These are phyloP conservation scores for Ascochyta koolunga DNA, from an alignment of 2,329 filamentous ascomycete genomes.

Conservation along the genomic window DNA sequence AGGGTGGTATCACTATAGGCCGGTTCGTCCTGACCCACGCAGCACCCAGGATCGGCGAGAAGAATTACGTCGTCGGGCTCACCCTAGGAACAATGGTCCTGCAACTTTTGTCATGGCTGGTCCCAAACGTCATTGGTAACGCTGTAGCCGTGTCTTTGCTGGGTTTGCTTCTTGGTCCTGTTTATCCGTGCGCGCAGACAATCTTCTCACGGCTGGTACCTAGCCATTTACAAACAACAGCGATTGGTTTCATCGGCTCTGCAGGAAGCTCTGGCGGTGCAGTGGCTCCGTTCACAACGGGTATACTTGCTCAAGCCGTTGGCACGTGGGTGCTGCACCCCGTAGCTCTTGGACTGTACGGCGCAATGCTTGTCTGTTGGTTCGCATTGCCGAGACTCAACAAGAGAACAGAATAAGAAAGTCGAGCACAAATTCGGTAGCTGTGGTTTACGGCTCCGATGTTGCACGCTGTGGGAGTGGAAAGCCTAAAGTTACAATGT, in stretches of 20 bases:
- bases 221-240: conserved; percentile 64
- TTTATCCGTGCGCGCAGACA: conserved; percentile 75
- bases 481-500: background rate
- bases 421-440: background rate
- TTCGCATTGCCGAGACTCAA: conserved; percentile 60
- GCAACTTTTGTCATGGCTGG: conserved; percentile 77
- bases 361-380: conserved; percentile 70
- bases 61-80: conserved; percentile 68
- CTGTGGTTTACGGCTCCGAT: background rate
- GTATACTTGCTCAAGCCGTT: conserved; percentile 65
- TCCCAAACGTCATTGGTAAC: conserved; percentile 69
- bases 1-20: conserved; percentile 77
- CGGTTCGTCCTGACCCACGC: conserved; percentile 73
- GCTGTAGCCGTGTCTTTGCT: conserved; percentile 63
- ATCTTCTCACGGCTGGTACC: conserved; percentile 68
- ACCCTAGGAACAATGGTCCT: conserved; percentile 68
- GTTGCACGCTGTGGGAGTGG: background rate
- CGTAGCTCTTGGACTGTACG: conserved; percentile 70
- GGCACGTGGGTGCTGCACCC: conserved; percentile 70
- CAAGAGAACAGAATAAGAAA: conserved; percentile 65
- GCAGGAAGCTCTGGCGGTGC: conserved; percentile 74
- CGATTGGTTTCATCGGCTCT: conserved; percentile 70
- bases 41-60: conserved; percentile 73
- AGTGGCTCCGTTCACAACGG: conserved; percentile 69
- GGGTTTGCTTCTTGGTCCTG: conserved; percentile 76